phyloP scores from a whole-genome alignment of 805 yeast genomes.

The Jamesozyma spencerorum region DNA sequence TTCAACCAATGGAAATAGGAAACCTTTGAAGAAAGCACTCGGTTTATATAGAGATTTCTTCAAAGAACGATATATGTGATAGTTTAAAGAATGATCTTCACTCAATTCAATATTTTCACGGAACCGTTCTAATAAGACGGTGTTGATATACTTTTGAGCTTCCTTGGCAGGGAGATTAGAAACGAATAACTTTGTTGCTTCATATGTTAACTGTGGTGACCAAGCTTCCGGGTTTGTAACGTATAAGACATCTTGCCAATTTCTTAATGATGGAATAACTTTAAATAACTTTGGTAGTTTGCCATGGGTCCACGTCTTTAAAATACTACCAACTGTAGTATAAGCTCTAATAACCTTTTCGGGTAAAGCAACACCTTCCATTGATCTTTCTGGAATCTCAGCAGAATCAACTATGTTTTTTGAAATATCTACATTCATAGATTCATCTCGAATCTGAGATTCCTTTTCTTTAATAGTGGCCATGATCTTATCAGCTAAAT shows the following conservation, averaged over 20 bases:
- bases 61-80: slow-evolving; percentile 84
- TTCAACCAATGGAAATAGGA: slow-evolving; percentile 82
- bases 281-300: slow-evolving; percentile 94
- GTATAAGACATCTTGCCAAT: slow-evolving; percentile 92
- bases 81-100: slow-evolving; percentile 73
- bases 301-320: slow-evolving; percentile 88
- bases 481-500: slow-evolving; percentile 88
- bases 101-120: slow-evolving; percentile 61
- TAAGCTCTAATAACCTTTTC: slow-evolving; percentile 95
- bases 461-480: slow-evolving; percentile 79
- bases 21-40: slow-evolving; percentile 94
- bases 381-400: slow-evolving; percentile 32
- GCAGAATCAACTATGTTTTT: slow-evolving; percentile 6
- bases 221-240: slow-evolving; percentile 88
- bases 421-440: slow-evolving; percentile 10
- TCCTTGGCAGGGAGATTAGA: slow-evolving; percentile 81
- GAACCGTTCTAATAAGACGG: slow-evolving; percentile 61
- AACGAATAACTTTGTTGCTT: slow-evolving; percentile 89
- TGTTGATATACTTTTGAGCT: slow-evolving; percentile 72
- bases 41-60: slow-evolving; percentile 94
- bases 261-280: slow-evolving; percentile 81
- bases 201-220: slow-evolving; percentile 93
- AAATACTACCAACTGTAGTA: slow-evolving; percentile 78
- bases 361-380: slow-evolving; percentile 77
- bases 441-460: slow-evolving; percentile 18